phyloP scores from a whole-genome alignment of 352 stramenopile genomes.

The Globisporangium cystogenes region DNA sequence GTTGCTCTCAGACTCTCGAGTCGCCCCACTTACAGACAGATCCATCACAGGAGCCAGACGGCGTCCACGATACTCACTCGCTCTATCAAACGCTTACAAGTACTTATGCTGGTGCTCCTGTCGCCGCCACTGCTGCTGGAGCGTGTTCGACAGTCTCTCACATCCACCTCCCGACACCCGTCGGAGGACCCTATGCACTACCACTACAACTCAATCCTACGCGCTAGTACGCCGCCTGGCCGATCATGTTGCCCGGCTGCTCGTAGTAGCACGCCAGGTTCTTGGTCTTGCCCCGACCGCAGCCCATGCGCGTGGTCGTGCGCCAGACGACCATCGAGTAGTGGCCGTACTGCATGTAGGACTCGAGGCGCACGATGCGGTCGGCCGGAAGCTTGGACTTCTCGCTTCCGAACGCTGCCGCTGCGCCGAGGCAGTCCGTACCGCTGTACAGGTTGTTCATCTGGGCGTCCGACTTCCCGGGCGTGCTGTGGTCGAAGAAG shows the following conservation, averaged over 20 bases:
- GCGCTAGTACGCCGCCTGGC: constrained; percentile 5
- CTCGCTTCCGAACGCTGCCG: constrained; percentile 7
- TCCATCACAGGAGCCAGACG: no score
- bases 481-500: constrained; percentile 14
- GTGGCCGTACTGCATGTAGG: constrained; percentile 10
- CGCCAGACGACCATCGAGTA: constrained; percentile 16
- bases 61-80: no score
- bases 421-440: constrained; percentile 6
- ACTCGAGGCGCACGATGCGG: constrained; percentile 8
- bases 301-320: constrained; percentile 12
- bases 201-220: neutral
- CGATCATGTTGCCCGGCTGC: constrained; percentile 9
- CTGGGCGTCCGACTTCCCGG: constrained; percentile 6
- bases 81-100: neutral
- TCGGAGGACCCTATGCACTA: neutral
- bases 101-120: neutral
- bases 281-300: constrained; percentile 8
- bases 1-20: no score
- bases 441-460: constrained; percentile 19
- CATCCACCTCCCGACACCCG: neutral
- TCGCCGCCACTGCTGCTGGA: neutral
- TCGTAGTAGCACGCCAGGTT: constrained; percentile 17
- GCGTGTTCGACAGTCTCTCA: neutral
- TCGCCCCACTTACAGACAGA: no score
- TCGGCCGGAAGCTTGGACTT: constrained; percentile 10